Evolutionary conservation across 306 rosid species (phyloP).

Genomic region (Sophora flavescens): DNA sequence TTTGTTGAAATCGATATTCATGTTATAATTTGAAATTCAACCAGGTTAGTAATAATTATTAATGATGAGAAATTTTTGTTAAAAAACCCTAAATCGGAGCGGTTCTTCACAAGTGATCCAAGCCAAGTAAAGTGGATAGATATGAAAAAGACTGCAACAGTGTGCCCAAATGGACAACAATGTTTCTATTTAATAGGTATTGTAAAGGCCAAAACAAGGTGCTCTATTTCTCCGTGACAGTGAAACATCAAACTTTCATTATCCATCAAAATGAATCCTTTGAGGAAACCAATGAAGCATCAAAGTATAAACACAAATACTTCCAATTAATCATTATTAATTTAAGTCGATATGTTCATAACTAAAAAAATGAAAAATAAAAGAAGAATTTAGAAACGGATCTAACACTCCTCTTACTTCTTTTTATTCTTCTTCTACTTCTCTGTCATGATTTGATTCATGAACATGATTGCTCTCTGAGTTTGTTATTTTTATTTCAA

Average conservation of each 20-base stretch:
- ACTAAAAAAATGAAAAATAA: background rate
- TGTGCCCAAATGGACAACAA: slow-evolving; percentile 7
- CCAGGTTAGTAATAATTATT: too few relatives aligned
- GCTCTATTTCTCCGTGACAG: slow-evolving; percentile 28
- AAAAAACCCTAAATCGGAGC: slow-evolving; percentile 3
- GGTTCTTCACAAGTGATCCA: slow-evolving; percentile 24
- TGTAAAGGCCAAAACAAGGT: background rate
- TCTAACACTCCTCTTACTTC: slow-evolving; percentile 99
- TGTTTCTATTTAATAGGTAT: background rate
- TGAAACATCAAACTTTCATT: background rate
- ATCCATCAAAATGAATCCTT: slow-evolving; percentile 6
- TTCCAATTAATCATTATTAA: background rate
- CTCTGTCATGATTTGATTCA: too few relatives aligned
- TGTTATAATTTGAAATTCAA: too few relatives aligned
- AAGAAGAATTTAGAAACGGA: slow-evolving; percentile 43
- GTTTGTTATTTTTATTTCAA: too few relatives aligned
- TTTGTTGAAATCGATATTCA: too few relatives aligned
- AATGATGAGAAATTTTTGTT: too few relatives aligned
- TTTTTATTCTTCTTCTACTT: too few relatives aligned
- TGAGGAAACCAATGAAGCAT: background rate
- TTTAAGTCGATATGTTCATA: background rate
- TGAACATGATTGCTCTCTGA: too few relatives aligned
- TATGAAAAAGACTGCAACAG: background rate
- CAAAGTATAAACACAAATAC: slow-evolving; percentile 29
- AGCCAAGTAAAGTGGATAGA: slow-evolving; percentile 2